phyloP scores from a whole-genome alignment of 1,284 basidiomycete species.

The Ustilago tritici region DNA sequence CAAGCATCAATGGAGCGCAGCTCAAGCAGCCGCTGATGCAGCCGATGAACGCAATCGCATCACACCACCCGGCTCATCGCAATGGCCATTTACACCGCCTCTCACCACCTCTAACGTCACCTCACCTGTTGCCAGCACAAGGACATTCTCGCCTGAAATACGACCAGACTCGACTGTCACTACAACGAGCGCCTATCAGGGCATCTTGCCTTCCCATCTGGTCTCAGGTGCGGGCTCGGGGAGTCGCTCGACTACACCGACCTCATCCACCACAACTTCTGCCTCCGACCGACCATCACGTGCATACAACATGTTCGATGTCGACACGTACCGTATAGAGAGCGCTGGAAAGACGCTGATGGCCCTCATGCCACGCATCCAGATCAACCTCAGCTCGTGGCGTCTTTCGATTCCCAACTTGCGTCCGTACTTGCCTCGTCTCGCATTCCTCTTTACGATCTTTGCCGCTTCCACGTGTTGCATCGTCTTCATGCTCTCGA shows the following conservation, averaged over 20 bases:
- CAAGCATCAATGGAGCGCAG: conserved; percentile 59
- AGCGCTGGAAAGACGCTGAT: conserved; percentile 24
- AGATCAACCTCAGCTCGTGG: conserved; percentile 45
- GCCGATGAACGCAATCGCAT: conserved; percentile 30
- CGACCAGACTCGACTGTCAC: conserved; percentile 42
- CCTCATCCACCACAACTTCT: conserved; percentile 24
- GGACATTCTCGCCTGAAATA: conserved; percentile 47
- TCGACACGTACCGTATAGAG: conserved; percentile 38
- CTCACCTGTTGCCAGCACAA: conserved; percentile 37
- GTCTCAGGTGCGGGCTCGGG: conserved; percentile 15
- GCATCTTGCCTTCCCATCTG: conserved; percentile 50
- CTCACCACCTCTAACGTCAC: conserved; percentile 41
- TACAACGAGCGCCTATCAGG: conserved; percentile 19
- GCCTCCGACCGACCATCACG: conserved; percentile 23
- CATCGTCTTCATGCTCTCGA: conserved; percentile 61
- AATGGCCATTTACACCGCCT: conserved; percentile 50
- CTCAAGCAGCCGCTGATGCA: conserved; percentile 57
- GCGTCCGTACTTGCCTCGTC: conserved; percentile 56
- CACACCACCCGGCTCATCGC: conserved; percentile 34
- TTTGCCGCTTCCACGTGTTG: conserved; percentile 62
- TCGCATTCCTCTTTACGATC: conserved; percentile 51
- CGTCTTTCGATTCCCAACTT: conserved; percentile 48
- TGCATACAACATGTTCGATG: conserved; percentile 34
- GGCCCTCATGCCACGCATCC: conserved; percentile 40
- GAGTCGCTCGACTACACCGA: conserved; percentile 44